These are phyloP conservation scores for Candida sanyaensis DNA, from an alignment of 1,139 yeast species.

Conservation along the genomic window DNA sequence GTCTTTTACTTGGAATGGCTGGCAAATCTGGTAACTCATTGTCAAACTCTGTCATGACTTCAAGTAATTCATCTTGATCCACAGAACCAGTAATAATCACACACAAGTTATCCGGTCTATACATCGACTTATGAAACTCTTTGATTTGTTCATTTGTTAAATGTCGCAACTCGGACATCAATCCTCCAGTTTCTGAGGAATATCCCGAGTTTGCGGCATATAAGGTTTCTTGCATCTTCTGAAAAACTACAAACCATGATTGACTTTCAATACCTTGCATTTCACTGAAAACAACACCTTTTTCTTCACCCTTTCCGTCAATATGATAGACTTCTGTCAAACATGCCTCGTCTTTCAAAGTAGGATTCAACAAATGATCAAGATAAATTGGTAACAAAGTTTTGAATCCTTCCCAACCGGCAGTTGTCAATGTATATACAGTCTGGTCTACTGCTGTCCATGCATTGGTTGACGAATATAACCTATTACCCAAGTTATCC, in stretches of 20 bases:
- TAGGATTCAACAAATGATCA: conserved; percentile 85
- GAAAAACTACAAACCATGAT: conserved; percentile 69
- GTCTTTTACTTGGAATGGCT: conserved; percentile 49
- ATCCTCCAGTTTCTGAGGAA: conserved; percentile 93
- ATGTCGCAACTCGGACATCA: conserved; percentile 71
- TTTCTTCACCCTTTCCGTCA: conserved; percentile 88
- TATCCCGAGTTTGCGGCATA: conserved; percentile 61
- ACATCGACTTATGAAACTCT: conserved; percentile 68
- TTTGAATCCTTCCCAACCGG: conserved; percentile 96
- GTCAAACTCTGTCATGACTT: conserved; percentile 67
- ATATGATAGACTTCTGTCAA: conserved; percentile 93
- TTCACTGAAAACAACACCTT: conserved; percentile 96
- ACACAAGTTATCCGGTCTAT: conserved; percentile 83
- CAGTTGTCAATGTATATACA: conserved; percentile 85
- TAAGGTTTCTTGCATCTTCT: conserved; percentile 62
- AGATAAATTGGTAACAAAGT: conserved; percentile 83
- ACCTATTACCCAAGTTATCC: conserved; percentile 82
- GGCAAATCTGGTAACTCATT: conserved; percentile 43
- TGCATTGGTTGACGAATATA: conserved; percentile 89
- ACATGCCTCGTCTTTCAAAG: conserved; percentile 87
- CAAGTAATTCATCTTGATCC: conserved; percentile 68
- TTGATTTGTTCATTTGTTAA: conserved; percentile 75
- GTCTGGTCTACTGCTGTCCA: conserved; percentile 98
- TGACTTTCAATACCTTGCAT: conserved; percentile 93
- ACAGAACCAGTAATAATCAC: conserved; percentile 83